Conservation (phyloP, 2,329 filamentous ascomycete species). For the Cladophialophora bantiana region DNA sequence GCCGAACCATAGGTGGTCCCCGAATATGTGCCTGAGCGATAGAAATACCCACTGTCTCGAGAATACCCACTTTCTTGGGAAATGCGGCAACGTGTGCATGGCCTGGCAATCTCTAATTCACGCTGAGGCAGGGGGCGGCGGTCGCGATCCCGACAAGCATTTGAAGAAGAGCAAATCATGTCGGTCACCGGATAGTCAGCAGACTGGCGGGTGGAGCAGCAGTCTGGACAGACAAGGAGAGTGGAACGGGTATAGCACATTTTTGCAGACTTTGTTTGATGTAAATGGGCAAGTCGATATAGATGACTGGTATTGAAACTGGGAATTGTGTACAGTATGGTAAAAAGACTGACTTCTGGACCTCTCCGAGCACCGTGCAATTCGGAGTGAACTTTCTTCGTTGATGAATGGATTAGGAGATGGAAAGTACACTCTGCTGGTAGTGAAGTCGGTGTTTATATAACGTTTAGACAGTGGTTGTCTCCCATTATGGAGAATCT, state of each 20-base stretch:
- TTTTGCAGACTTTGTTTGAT: not conserved
- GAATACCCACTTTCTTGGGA: not conserved
- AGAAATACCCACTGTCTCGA: not conserved
- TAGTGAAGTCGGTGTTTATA: not conserved
- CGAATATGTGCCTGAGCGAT: not conserved
- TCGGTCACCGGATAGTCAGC: not conserved
- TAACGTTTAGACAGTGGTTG: not conserved
- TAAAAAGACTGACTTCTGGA: too few species aligned
- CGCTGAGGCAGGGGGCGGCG: not conserved
- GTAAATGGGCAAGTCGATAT: not conserved
- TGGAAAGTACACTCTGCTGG: not conserved
- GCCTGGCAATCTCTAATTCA: not conserved
- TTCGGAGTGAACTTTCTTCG: not conserved
- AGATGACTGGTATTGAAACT: not conserved
- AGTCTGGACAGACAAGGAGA: not conserved
- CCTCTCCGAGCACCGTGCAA: too few species aligned
- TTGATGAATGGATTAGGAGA: not conserved
- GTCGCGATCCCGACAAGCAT: not conserved
- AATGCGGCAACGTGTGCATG: not conserved
- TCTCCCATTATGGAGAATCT: not conserved
- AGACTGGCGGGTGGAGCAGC: not conserved
- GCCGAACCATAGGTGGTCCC: not conserved
- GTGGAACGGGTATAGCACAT: constrained; percentile 1
- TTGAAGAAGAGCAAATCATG: not conserved
- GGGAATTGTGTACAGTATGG: too few species aligned